A percentile compares a stretch with the other conserved stretches of the same genome.
Evolutionary conservation across 179 eudicot genomes (phyloP).

Genomic region (Camellia oleifera): DNA sequence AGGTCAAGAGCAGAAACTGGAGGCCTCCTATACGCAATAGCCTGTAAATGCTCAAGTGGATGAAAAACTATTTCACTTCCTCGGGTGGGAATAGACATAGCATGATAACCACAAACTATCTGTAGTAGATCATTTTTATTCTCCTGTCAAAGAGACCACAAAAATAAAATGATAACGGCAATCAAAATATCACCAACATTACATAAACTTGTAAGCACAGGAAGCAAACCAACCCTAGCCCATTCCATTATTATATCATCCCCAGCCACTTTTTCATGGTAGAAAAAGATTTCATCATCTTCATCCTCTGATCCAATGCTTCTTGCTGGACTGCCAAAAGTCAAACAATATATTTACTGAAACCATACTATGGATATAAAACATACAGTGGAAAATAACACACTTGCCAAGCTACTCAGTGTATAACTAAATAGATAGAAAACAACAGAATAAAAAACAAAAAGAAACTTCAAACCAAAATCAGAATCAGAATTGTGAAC

Average conservation of each 20-base stretch:
- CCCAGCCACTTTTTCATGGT: slow-evolving; percentile 53
- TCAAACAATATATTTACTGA: slow-evolving; percentile 14
- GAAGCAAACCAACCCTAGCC: slow-evolving; percentile 69
- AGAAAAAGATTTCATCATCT: slow-evolving; percentile 47
- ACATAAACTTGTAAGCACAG: slow-evolving; percentile 8
- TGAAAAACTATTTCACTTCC: slow-evolving; percentile 75
- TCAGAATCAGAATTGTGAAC: neutral
- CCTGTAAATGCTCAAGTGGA: slow-evolving; percentile 90
- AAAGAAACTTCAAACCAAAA: slow-evolving; percentile 1
- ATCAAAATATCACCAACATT: slow-evolving; percentile 7
- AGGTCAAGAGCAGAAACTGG: slow-evolving; percentile 57
- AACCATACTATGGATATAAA: neutral
- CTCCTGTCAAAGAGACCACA: slow-evolving; percentile 51
- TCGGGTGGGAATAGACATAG: slow-evolving; percentile 60
- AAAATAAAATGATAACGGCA: slow-evolving; percentile 10
- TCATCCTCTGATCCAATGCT: slow-evolving; percentile 63
- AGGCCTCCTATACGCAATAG: slow-evolving; percentile 63
- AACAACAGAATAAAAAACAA: neutral
- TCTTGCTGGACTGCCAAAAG: slow-evolving; percentile 81
- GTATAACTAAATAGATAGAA: neutral
- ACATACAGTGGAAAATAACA: neutral
- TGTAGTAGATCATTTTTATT: slow-evolving; percentile 71
- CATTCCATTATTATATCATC: slow-evolving; percentile 71
- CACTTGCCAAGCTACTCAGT: neutral
- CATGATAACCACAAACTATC: slow-evolving; percentile 73